Evolutionary conservation across 179 eudicot genomes (phyloP).

Genomic region (Amaranthus tricolor): DNA sequence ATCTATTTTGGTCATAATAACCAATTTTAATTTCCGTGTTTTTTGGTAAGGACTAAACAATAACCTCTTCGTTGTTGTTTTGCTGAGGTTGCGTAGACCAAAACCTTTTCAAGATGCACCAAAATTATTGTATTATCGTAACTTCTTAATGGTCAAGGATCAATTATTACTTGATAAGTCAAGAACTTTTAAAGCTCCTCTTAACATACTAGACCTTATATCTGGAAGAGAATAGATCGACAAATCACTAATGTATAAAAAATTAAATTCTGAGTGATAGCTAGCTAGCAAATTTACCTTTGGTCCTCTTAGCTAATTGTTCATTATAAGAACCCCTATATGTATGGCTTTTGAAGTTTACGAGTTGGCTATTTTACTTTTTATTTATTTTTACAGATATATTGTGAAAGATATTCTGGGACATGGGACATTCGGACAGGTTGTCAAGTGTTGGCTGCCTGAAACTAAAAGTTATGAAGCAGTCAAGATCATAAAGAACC

Average conservation of each 20-base stretch:
- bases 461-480: conserved; percentile 84
- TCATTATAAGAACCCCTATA: background rate
- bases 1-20: too few species aligned
- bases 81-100: background rate
- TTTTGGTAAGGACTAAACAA: background rate
- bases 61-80: background rate
- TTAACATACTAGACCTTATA: background rate
- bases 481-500: conserved; percentile 88
- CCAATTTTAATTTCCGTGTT: too few species aligned
- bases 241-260: too few species aligned
- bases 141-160: background rate
- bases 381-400: conserved; percentile 52
- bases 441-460: conserved; percentile 92
- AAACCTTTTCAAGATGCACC: background rate
- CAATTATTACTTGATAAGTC: background rate
- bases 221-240: background rate
- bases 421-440: conserved; percentile 99
- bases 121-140: background rate
- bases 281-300: background rate
- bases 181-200: background rate
- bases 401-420: conserved; percentile 96
- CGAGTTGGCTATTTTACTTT: background rate
- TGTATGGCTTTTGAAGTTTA: background rate
- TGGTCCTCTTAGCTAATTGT: background rate
- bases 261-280: background rate